A percentile compares a stretch with the other conserved stretches of the same genome.
Evolutionary conservation across 768 basidiomycete genomes (phyloP).

Genomic region (Rhodocollybia butyracea): DNA sequence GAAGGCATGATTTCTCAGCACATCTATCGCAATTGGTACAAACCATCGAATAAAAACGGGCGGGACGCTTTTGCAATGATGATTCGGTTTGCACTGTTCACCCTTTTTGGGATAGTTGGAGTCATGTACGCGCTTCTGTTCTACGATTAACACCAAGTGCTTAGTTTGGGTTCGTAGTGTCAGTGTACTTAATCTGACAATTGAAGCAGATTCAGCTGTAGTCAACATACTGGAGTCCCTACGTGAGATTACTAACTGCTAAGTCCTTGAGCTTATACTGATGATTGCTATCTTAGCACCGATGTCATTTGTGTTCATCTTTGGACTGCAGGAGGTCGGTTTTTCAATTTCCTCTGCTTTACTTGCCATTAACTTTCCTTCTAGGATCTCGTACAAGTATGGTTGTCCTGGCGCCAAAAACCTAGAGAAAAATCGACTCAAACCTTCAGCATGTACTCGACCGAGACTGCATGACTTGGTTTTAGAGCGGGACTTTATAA

Average conservation of each 20-base stretch:
- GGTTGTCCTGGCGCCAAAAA: slow-evolving; percentile 6
- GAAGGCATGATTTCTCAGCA: neutral
- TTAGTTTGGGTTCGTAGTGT: neutral
- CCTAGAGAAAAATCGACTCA: no score
- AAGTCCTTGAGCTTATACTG: neutral
- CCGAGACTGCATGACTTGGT: no score
- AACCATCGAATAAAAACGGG: neutral
- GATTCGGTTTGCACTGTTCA: slow-evolving; percentile 8
- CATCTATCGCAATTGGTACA: slow-evolving; percentile 5
- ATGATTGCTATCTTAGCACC: neutral
- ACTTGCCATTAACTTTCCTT: neutral
- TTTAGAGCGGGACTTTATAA: no score
- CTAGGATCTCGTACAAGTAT: slow-evolving; percentile 5
- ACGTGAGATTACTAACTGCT: slow-evolving; percentile 1
- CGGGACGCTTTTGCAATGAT: neutral
- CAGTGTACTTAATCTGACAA: neutral
- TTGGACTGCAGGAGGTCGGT: slow-evolving; percentile 10
- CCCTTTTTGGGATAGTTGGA: slow-evolving; percentile 6
- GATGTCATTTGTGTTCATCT: slow-evolving; percentile 11
- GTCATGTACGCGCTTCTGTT: neutral
- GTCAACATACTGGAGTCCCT: slow-evolving; percentile 6
- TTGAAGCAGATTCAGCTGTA: neutral
- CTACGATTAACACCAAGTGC: neutral
- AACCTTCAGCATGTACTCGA: no score
- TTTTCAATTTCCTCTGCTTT: neutral